Evolutionary conservation across 108 stramenopile species (phyloP).

Genomic region (Skeletonema marinoi): DNA sequence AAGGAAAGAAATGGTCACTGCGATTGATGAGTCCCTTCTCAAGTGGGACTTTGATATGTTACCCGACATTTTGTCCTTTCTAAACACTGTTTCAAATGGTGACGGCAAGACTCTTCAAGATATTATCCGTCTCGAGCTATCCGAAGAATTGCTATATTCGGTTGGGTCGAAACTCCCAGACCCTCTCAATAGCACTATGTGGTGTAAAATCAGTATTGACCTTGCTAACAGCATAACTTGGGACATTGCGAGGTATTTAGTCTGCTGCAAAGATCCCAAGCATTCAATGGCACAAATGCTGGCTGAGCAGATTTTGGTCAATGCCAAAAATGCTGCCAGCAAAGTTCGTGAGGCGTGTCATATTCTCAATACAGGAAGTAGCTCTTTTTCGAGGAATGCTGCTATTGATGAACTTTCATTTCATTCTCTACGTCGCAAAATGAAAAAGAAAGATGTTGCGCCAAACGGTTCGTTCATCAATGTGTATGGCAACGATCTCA

Average conservation of each 20-base stretch:
- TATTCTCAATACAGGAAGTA: neutral
- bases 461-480: neutral
- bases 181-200: slow-evolving; percentile 12
- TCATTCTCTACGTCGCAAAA: neutral
- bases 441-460: slow-evolving; percentile 4
- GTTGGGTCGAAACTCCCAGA: slow-evolving; percentile 2
- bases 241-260: slow-evolving; percentile 6
- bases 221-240: neutral
- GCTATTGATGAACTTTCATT: neutral
- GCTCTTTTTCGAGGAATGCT: slow-evolving; percentile 3
- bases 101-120: neutral
- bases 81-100: neutral
- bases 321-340: neutral
- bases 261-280: neutral
- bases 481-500: neutral
- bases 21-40: neutral
- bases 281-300: neutral
- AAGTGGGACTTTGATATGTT: neutral
- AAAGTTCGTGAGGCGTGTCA: neutral
- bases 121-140: neutral
- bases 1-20: neutral
- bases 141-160: slow-evolving; percentile 24
- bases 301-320: neutral
- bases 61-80: neutral
- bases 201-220: slow-evolving; percentile 17